Evolutionary conservation across 208 protist species (phyloP), one percentile per base, ranked within the genome.

Genomic region (Strigomonas galati): DNA sequence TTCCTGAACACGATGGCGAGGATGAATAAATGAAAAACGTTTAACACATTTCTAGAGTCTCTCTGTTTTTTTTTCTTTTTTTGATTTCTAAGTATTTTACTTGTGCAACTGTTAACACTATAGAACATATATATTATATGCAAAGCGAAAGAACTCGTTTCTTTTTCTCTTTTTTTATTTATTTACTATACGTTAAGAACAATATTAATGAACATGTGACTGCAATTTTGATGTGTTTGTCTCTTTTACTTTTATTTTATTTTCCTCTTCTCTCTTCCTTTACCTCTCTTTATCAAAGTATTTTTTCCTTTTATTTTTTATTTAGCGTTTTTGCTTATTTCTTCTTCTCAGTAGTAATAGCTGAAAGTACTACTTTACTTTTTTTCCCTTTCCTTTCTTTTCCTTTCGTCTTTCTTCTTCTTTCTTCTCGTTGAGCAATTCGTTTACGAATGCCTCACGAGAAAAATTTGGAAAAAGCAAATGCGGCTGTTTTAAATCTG

Each of bases 401-500:
- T 21, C 17, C 19, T 17, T 51, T 21, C 6, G 2, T 51, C 15
- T 21, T 51, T 51, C 44, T 21, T 17, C 15, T 51, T 2, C 15
- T 51, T 51, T 51, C n/a, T 51, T 51, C n/a, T 51, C 15, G 17
- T 51, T 3, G 15, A 51, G n/a, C 17, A 24, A 2, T 51, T 24
- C 3, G 3, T 51, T 5, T 51, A 51, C 17, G 44, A 62, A 62
- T 62, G 81, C 78, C 74, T 30, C 81, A 87, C 65, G 73, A 80
- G 15, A 44, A 79, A 14, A 64, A 69, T 3, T 31, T 87, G 1
- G 64, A 69, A 3, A 62, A 78, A 56, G 81, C 81, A 6, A 87
- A 81, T 62, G 76, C 64, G 17, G 73, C 74, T 28, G 81, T 87
- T 12, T 63, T 87, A 10, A 53, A 44, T 0, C 62, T 78, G 17